A percentile compares a stretch with the other conserved stretches of the same genome.
Conservation (phyloP, 371 early-diverging fungal species). For the Mucor racemosus region DNA sequence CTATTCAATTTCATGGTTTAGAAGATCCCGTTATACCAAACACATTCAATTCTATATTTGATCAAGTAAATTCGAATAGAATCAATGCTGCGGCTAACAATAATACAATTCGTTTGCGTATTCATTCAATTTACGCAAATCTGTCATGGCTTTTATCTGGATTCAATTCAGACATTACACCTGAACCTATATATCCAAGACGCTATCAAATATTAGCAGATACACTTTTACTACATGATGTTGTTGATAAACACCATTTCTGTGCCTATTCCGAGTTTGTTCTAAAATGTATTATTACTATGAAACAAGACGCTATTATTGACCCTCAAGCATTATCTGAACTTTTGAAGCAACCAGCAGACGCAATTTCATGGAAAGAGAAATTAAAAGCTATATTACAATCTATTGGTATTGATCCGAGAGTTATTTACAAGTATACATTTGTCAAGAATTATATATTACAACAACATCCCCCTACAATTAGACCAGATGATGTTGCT, state of each 20-base stretch:
- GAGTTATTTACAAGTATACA: constrained; percentile 15
- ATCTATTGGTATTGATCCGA: not conserved
- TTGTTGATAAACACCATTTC: not conserved
- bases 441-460: constrained; percentile 14
- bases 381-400: not conserved
- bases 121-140: constrained; percentile 31
- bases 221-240: not conserved
- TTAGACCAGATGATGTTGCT: not conserved
- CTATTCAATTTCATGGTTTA: not conserved
- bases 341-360: not conserved
- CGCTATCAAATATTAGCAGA: constrained; percentile 10
- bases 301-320: not conserved
- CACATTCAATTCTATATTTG: not conserved
- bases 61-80: not conserved
- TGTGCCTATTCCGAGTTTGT: constrained; percentile 14
- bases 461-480: not conserved
- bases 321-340: not conserved
- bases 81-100: not conserved
- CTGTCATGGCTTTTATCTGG: constrained; percentile 45
- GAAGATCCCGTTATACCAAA: not conserved
- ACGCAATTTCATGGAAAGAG: not conserved
- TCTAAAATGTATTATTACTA: not conserved
- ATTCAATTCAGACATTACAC: constrained; percentile 20
- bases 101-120: constrained; percentile 9
- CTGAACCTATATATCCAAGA: constrained; percentile 30